Evolutionary conservation across 2,329 filamentous ascomycete genomes (phyloP), one percentile per base, ranked within the genome.

Genomic region (Penicillium sp.): DNA sequence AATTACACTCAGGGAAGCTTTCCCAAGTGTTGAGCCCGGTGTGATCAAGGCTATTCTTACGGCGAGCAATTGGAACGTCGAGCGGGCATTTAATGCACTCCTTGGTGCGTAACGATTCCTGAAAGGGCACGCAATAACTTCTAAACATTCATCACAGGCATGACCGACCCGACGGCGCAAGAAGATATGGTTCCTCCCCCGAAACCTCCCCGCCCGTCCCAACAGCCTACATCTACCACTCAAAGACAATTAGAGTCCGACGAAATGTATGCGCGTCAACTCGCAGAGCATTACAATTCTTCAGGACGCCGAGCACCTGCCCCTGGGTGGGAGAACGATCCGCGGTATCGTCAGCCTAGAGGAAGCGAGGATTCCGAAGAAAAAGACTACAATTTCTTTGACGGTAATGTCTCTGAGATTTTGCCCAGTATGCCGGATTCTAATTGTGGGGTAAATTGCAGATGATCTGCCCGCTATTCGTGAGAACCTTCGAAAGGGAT

Each of bases 41-140:
- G 88, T 99, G 43, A 83, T 99, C 71, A 95, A 87, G 73, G 94
- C 94, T 28, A 88, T 99, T 0, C 76, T 99, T 59, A 81, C 83
- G 23, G 94, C 94, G 13, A 97, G 94, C 70, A 82, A 86, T 53
- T 93, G 92, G 54, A 85, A 87, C 65, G 86, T 97, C 44, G 94
- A 99, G 72, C 89, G 90, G 29, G 93, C 94, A 13, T 99, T 99
- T 76, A 94, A 96, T 75, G 94, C 94, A 33, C 81, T 99, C 41
- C 81, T 99, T 42, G 89, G 89, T 90, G 79, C 56, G 81, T 66
- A 24, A 13, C 16, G 36, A 33, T 28, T 34, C 53, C 26, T 49
- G 15, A 26, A 31, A 31, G 23, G 39, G 41, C 16, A 26, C 41
- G 44, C 33, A 44, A 46, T 41, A 44, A 39, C 45, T 48, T 26